Percentiles rank a stretch among this genome's conserved stretches.
phyloP scores from a whole-genome alignment of 805 yeast genomes.

The Lipomyces lipofer region DNA sequence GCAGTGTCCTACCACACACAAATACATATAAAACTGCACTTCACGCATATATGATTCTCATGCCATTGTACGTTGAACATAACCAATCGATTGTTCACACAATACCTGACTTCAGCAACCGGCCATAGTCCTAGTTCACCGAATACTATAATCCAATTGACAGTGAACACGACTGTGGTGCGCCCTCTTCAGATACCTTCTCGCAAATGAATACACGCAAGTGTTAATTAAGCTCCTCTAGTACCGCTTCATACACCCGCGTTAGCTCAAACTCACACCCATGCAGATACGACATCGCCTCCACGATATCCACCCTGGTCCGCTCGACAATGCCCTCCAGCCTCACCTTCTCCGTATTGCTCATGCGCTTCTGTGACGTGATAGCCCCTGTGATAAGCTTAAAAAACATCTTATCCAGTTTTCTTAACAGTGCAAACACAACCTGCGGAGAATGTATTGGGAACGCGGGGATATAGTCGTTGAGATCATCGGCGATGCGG shows the following conservation, averaged over 20 bases:
- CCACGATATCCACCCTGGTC: constrained; percentile 47
- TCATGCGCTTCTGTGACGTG: constrained; percentile 42
- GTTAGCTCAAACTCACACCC: constrained; percentile 50
- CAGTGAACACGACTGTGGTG: no score
- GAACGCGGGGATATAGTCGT: constrained; percentile 51
- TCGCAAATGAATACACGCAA: no score
- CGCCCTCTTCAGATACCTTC: no score
- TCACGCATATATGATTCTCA: no score
- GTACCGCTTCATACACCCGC: constrained; percentile 46
- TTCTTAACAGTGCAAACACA: constrained; percentile 44
- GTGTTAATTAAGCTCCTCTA: constrained; percentile 40
- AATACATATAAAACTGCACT: no score
- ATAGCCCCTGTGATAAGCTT: constrained; percentile 42
- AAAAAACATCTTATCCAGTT: constrained; percentile 47
- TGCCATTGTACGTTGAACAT: no score
- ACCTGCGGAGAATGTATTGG: constrained; percentile 36
- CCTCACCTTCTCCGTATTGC: constrained; percentile 54
- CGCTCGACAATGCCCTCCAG: constrained; percentile 55
- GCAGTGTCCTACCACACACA: no score
- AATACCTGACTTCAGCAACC: no score
- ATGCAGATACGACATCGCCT: constrained; percentile 42
- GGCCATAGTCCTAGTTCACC: no score
- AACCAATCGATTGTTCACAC: no score
- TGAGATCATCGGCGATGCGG: constrained; percentile 63
- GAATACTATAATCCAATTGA: no score